A percentile compares a stretch with the other conserved stretches of the same genome.
phyloP scores from a whole-genome alignment of 768 basidiomycete genomes.

The Tricholomella constricta region DNA sequence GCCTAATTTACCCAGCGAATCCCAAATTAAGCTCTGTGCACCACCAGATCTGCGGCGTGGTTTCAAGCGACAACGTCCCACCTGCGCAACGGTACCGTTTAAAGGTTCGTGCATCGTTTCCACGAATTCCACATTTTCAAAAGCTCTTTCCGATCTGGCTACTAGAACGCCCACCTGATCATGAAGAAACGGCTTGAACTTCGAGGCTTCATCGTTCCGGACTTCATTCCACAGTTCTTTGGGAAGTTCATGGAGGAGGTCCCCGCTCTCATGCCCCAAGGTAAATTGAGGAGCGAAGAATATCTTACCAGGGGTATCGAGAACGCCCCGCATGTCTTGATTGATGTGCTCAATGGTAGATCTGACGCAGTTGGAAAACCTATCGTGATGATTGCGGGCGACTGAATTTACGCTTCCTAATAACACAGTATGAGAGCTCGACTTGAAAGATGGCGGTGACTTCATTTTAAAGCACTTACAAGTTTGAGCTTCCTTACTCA shows the following conservation, averaged over 20 bases:
- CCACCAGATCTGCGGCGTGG: constrained; percentile 3
- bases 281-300: constrained; percentile 42
- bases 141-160: neutral
- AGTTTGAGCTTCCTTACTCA: no score
- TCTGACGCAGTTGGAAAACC: constrained; percentile 9
- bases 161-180: constrained; percentile 41
- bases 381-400: constrained; percentile 8
- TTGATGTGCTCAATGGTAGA: constrained; percentile 5
- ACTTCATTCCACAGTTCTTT: constrained; percentile 30
- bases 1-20: neutral
- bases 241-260: constrained; percentile 39
- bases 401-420: neutral
- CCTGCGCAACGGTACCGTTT: constrained; percentile 11
- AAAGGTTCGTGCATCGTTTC: constrained; percentile 5
- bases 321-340: constrained; percentile 32
- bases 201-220: constrained; percentile 42
- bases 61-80: constrained; percentile 4
- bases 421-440: neutral
- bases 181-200: constrained; percentile 44
- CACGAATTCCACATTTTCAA: neutral
- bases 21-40: neutral
- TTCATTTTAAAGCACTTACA: neutral
- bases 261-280: constrained; percentile 37
- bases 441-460: neutral
- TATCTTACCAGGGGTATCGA: constrained; percentile 39